phyloP scores from a whole-genome alignment of 1,139 yeast species.

The Zygosaccharomyces sapae region DNA sequence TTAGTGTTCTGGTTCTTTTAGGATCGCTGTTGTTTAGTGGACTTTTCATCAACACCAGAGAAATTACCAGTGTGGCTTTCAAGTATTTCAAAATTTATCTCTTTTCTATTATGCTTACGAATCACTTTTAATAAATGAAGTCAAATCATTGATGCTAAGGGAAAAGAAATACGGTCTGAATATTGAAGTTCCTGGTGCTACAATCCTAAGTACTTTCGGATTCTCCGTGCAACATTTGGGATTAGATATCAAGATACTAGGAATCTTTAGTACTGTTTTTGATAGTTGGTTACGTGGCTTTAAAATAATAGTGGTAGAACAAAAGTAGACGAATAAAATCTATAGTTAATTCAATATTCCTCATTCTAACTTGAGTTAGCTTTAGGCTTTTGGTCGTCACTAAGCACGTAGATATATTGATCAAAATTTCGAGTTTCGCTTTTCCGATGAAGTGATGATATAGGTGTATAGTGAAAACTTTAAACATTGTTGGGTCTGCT shows the following conservation, averaged over 20 bases:
- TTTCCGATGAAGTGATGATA: background rate
- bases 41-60: conserved; percentile 73
- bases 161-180: conserved; percentile 90
- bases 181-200: conserved; percentile 98
- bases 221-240: conserved; percentile 75
- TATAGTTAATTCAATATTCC: conserved; percentile 1
- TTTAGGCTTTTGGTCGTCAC: background rate
- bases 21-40: conserved; percentile 92
- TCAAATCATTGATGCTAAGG: conserved; percentile 74
- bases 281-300: conserved; percentile 65
- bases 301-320: conserved; percentile 73
- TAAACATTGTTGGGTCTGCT: too few relatives aligned
- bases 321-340: conserved; percentile 45
- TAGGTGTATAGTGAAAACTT: background rate
- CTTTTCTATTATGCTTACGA: conserved; percentile 96
- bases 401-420: background rate
- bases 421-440: background rate
- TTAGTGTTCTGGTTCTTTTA: conserved; percentile 76
- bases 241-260: conserved; percentile 56
- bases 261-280: conserved; percentile 53
- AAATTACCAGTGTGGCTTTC: conserved; percentile 43
- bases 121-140: conserved; percentile 87
- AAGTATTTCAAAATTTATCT: conserved; percentile 80
- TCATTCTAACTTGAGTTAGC: too few relatives aligned
- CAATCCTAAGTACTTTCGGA: conserved; percentile 90